These are phyloP conservation scores for Metschnikowia similis DNA, from an alignment of 805 yeast species.

Conservation along the genomic window DNA sequence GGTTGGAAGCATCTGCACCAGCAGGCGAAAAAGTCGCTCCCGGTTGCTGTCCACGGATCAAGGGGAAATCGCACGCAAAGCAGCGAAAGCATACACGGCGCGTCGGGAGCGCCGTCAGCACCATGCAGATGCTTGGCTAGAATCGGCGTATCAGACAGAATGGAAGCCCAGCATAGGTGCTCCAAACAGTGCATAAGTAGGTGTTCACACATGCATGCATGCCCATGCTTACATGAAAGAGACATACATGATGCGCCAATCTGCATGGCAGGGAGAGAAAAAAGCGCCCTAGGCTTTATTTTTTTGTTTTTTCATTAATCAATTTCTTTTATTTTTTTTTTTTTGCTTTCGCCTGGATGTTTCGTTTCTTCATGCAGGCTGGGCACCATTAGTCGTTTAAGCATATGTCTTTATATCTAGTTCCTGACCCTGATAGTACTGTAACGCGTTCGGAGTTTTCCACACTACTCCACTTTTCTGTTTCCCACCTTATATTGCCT, in stretches of 20 bases:
- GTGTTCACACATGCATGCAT: background rate
- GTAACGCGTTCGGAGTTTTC: conserved; percentile 1
- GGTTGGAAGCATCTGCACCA: background rate
- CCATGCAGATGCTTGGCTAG: background rate
- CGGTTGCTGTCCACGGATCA: background rate
- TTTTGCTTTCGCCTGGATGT: background rate
- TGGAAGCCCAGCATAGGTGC: background rate
- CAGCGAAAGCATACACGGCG: background rate
- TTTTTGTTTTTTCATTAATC: background rate
- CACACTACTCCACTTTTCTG: background rate
- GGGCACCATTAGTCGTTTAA: conserved; percentile 2
- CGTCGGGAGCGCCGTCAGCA: background rate
- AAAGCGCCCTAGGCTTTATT: background rate
- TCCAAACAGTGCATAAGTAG: background rate
- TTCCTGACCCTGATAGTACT: background rate
- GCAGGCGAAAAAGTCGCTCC: background rate
- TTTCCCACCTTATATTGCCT: background rate
- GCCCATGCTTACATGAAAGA: background rate
- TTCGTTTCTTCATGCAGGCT: conserved; percentile 3
- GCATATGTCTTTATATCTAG: conserved; percentile 5
- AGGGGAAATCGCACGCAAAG: background rate
- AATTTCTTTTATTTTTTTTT: conserved; percentile 1
- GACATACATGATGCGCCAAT: conserved; percentile 2
- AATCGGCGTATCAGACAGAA: background rate
- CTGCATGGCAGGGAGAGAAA: conserved; percentile 2